Percentiles rank a stretch among this genome's conserved stretches.
These are phyloP conservation scores for Zygotorulaspora florentina DNA, from an alignment of 805 yeast genomes.

Conservation along the genomic window DNA sequence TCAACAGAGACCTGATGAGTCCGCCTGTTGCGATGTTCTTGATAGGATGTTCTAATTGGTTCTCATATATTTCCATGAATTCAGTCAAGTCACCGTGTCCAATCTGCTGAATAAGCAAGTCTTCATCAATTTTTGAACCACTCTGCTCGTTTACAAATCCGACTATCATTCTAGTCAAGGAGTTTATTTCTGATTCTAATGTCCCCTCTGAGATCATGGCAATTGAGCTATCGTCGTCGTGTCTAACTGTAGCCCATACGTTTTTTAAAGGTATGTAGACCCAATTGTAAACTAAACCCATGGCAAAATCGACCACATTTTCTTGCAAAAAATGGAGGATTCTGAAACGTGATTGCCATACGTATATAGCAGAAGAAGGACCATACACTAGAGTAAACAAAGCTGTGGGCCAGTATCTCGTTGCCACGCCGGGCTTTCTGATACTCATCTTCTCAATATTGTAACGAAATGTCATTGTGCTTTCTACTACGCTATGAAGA, in stretches of 20 bases:
- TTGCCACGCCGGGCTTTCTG: slow-evolving; percentile 39
- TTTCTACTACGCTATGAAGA: slow-evolving; percentile 8
- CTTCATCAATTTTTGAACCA: slow-evolving; percentile 18
- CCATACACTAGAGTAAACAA: slow-evolving; percentile 44
- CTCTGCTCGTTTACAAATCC: slow-evolving; percentile 39
- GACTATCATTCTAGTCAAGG: slow-evolving; percentile 82
- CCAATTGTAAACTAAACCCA: slow-evolving; percentile 79
- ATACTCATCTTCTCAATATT: slow-evolving; percentile 1
- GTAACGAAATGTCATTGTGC: slow-evolving; percentile 8
- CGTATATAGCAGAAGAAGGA: slow-evolving; percentile 43
- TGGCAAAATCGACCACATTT: slow-evolving; percentile 58
- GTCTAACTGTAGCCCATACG: slow-evolving; percentile 75
- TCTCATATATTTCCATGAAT: slow-evolving; percentile 76
- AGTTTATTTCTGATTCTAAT: slow-evolving; percentile 68
- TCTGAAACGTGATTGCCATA: slow-evolving; percentile 49
- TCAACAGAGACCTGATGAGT: slow-evolving; percentile 69
- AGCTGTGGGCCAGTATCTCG: slow-evolving; percentile 66
- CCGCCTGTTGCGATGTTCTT: slow-evolving; percentile 60
- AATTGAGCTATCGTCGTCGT: slow-evolving; percentile 68
- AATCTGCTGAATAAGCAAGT: slow-evolving; percentile 41
- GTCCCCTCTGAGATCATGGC: slow-evolving; percentile 79
- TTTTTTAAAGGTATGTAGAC: slow-evolving; percentile 67
- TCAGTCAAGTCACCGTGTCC: slow-evolving; percentile 73
- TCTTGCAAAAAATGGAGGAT: slow-evolving; percentile 53
- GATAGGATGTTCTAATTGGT: slow-evolving; percentile 66